Percentiles rank a stretch among this genome's conserved stretches.
phyloP scores from a whole-genome alignment of 495 filamentous ascomycete species.

The Bombardia bombarda region DNA sequence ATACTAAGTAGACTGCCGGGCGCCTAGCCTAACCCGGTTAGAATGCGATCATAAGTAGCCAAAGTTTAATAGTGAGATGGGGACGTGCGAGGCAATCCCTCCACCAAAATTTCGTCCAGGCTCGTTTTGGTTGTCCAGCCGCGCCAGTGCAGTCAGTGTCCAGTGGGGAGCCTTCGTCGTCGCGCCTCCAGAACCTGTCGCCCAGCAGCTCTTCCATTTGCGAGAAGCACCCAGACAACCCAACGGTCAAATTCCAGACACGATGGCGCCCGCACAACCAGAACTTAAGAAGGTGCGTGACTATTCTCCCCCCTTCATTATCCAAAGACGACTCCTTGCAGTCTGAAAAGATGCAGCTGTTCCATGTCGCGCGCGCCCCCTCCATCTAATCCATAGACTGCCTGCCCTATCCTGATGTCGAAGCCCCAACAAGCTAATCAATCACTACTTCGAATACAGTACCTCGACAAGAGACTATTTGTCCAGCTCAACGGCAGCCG shows the following conservation, averaged over 20 bases:
- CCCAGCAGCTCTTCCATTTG: neutral
- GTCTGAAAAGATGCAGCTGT: no score
- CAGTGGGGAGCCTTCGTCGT: neutral
- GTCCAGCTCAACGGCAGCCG: conserved; percentile 96
- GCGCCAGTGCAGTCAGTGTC: neutral
- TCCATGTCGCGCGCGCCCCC: conserved; percentile 6
- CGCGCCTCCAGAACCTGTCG: neutral
- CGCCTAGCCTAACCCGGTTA: no score
- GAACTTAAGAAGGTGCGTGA: conserved; percentile 87
- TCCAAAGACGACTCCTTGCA: neutral
- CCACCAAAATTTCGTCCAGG: neutral
- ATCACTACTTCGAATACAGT: no score
- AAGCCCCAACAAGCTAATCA: no score
- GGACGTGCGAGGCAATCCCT: no score
- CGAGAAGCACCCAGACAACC: no score
- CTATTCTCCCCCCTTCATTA: neutral
- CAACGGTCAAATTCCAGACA: no score
- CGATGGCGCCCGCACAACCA: conserved; percentile 97
- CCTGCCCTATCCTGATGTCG: no score
- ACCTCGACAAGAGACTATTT: conserved; percentile 98
- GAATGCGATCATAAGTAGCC: no score
- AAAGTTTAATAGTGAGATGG: no score
- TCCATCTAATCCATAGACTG: no score
- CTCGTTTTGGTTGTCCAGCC: neutral
- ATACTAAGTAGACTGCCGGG: no score